A percentile compares a stretch with the other conserved stretches of the same genome.
phyloP scores from a whole-genome alignment of 345 rosid genomes.

The Cardamine occulta region DNA sequence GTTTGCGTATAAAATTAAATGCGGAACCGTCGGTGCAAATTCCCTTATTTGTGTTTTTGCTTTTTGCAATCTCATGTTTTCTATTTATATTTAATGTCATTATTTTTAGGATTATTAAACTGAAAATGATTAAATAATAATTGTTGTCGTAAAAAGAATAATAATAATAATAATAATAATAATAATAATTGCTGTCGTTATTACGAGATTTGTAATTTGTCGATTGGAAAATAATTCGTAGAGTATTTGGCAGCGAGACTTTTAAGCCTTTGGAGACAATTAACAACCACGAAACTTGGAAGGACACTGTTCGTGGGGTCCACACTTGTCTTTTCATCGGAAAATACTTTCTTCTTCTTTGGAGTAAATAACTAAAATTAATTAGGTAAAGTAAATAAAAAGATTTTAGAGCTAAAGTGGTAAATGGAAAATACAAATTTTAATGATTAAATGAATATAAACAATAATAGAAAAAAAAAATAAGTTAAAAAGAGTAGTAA shows the following conservation, averaged over 20 bases:
- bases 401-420: background rate
- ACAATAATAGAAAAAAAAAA: background rate
- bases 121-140: slow-evolving; percentile 21
- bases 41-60: background rate
- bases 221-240: slow-evolving; percentile 23
- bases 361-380: background rate
- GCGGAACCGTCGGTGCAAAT: slow-evolving; percentile 27
- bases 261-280: slow-evolving; percentile 38
- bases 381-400: background rate
- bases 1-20: slow-evolving; percentile 28
- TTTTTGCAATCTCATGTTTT: slow-evolving; percentile 1
- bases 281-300: slow-evolving; percentile 41
- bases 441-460: background rate
- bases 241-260: slow-evolving; percentile 28
- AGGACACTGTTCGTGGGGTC: slow-evolving; percentile 32
- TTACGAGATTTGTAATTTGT: slow-evolving; percentile 26
- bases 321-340: slow-evolving; percentile 4
- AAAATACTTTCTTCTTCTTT: background rate
- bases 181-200: slow-evolving; percentile 31
- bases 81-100: background rate
- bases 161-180: background rate
- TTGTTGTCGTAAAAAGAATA: slow-evolving; percentile 7
- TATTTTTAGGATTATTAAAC: background rate
- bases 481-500: background rate
- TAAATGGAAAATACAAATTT: background rate